Percentiles rank a stretch among this genome's conserved stretches.
Evolutionary conservation across 106 monocot genomes (phyloP).

Genomic region (Gastrodia elata): DNA sequence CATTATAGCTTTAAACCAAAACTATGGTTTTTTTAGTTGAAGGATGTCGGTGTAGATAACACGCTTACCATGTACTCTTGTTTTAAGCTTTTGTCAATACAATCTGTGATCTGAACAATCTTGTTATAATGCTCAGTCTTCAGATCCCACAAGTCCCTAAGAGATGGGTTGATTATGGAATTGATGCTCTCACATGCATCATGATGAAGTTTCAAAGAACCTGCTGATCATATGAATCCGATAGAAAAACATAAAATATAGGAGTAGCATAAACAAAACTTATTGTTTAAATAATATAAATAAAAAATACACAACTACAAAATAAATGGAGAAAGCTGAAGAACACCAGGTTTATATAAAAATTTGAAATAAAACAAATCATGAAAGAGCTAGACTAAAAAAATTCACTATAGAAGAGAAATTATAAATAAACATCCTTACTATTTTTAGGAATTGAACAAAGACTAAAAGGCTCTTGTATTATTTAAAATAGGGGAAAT

Average conservation of each 20-base stretch:
- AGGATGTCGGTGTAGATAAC: background rate
- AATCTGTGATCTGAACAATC: constrained; percentile 57
- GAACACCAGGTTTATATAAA: too few relatives aligned
- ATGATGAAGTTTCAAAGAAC: constrained; percentile 63
- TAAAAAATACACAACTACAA: too few relatives aligned
- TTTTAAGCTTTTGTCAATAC: constrained; percentile 54
- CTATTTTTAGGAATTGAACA: too few relatives aligned
- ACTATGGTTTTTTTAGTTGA: background rate
- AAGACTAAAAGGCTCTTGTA: too few relatives aligned
- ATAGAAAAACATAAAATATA: background rate
- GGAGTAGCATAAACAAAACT: background rate
- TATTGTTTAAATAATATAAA: too few relatives aligned
- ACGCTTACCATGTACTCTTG: constrained; percentile 74
- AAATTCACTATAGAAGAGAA: too few relatives aligned
- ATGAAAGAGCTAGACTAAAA: too few relatives aligned
- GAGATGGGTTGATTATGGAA: constrained; percentile 38
- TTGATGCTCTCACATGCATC: constrained; percentile 54
- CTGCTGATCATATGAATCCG: constrained; percentile 22
- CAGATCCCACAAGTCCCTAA: constrained; percentile 39
- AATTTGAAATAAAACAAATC: too few relatives aligned
- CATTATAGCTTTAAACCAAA: background rate
- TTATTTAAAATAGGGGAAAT: too few relatives aligned
- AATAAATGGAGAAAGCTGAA: too few relatives aligned
- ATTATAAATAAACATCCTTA: too few relatives aligned
- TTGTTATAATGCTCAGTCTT: constrained; percentile 54